phyloP scores from a whole-genome alignment of 1,284 basidiomycete species.

The Rhodotorula mucilaginosa region DNA sequence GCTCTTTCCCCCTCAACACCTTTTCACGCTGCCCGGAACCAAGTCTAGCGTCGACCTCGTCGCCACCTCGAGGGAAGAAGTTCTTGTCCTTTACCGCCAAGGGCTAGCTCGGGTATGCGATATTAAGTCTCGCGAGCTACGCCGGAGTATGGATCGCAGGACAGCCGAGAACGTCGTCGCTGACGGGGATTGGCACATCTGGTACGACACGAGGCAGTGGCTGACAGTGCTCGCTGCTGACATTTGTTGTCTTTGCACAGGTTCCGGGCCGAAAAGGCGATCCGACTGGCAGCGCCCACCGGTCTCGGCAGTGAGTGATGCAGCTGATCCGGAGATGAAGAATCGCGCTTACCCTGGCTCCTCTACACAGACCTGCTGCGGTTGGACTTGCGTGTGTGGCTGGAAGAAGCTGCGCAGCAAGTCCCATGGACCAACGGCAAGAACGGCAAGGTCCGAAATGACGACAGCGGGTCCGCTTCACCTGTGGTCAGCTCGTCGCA shows the following conservation, averaged over 20 bases:
- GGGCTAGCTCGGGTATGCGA: conserved; percentile 84
- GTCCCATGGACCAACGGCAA: conserved; percentile 23
- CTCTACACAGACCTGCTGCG: not conserved
- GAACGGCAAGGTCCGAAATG: not conserved
- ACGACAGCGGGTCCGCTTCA: no score
- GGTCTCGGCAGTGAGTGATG: not conserved
- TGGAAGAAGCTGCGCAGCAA: not conserved
- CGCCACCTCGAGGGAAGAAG: conserved; percentile 66
- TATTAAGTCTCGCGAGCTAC: conserved; percentile 75
- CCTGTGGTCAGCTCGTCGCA: no score
- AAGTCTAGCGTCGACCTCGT: conserved; percentile 63
- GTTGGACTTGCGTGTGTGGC: not conserved
- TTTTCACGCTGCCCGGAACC: conserved; percentile 72
- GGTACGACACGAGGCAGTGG: conserved; percentile 56
- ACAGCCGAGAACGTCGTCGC: conserved; percentile 72
- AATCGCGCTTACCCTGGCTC: not conserved
- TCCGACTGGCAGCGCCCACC: not conserved
- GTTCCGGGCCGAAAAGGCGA: conserved; percentile 2
- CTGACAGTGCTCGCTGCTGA: not conserved
- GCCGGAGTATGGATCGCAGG: conserved; percentile 72
- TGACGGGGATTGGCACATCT: conserved; percentile 67
- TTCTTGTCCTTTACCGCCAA: conserved; percentile 74
- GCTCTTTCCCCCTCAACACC: conserved; percentile 16
- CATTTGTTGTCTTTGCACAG: not conserved
- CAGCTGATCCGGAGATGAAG: not conserved